A percentile compares a stretch with the other conserved stretches of the same genome.
Evolutionary conservation across 2,329 filamentous ascomycete species (phyloP).

Genomic region (Thielaviopsis populi): DNA sequence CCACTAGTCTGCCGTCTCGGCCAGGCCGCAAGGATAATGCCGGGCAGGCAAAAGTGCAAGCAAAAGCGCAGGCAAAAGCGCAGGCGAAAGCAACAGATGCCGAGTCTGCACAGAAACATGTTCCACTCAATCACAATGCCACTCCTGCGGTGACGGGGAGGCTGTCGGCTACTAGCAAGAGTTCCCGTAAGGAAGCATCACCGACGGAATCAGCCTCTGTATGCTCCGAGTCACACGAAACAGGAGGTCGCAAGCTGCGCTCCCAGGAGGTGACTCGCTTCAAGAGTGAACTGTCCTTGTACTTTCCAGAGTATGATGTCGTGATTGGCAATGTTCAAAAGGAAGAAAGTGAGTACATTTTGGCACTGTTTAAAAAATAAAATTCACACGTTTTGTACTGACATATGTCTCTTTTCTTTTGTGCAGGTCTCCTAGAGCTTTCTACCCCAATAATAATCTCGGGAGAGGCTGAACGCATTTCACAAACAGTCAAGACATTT

Average conservation of each 20-base stretch:
- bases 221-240: slow-evolving; percentile 34
- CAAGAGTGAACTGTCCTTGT: slow-evolving; percentile 81
- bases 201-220: slow-evolving; percentile 25
- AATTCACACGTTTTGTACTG: not conserved
- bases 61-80: not conserved
- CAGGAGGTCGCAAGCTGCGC: slow-evolving; percentile 64
- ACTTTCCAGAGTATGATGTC: slow-evolving; percentile 90
- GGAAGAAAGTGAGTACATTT: slow-evolving; percentile 49
- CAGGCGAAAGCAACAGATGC: not conserved
- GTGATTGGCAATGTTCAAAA: slow-evolving; percentile 74
- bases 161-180: not conserved
- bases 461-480: not conserved
- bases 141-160: not conserved
- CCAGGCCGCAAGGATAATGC: no score
- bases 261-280: slow-evolving; percentile 73
- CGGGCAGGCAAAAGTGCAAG: not conserved
- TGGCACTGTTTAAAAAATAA: not conserved
- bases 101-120: not conserved
- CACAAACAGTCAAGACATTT: slow-evolving; percentile 19
- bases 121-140: not conserved
- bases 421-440: slow-evolving; percentile 52
- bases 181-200: not conserved
- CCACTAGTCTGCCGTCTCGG: slow-evolving; percentile 4
- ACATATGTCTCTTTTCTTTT: not conserved
- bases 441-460: slow-evolving; percentile 57